phyloP scores from a whole-genome alignment of 495 filamentous ascomycete species.

The Xylaria sp. region DNA sequence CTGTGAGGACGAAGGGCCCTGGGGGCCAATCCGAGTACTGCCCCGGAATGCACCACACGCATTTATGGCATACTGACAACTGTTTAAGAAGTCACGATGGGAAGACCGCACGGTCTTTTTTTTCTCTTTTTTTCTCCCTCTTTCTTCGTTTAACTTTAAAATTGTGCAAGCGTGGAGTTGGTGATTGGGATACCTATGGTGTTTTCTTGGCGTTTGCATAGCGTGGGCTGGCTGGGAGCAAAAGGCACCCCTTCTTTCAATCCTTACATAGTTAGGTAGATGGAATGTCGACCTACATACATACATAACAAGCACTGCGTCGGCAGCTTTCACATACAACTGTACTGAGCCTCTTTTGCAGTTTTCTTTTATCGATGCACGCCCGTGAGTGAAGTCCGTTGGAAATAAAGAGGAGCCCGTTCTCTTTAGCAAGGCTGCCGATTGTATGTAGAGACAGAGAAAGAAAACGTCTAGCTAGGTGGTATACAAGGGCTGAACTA shows the following conservation, averaged over 20 bases:
- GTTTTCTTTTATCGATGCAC: too few species aligned
- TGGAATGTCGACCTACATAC: background rate
- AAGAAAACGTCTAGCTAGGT: background rate
- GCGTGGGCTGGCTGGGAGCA: background rate
- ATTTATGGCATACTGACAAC: background rate
- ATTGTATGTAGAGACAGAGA: background rate
- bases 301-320: background rate
- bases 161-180: constrained; percentile 10
- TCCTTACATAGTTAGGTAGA: background rate
- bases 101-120: background rate
- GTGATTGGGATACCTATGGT: background rate
- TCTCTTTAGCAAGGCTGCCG: background rate
- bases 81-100: background rate
- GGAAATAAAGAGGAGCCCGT: background rate
- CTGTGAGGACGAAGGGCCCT: background rate
- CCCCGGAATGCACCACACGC: background rate
- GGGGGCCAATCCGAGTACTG: background rate
- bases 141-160: background rate
- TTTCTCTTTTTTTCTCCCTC: too few species aligned
- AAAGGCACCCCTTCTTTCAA: background rate
- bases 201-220: background rate
- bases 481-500: too few species aligned
- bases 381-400: background rate
- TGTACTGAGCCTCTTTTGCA: background rate
- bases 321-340: background rate